Evolutionary conservation across 2,329 filamentous ascomycete genomes (phyloP).

Genomic region (Neonectria coccinea): DNA sequence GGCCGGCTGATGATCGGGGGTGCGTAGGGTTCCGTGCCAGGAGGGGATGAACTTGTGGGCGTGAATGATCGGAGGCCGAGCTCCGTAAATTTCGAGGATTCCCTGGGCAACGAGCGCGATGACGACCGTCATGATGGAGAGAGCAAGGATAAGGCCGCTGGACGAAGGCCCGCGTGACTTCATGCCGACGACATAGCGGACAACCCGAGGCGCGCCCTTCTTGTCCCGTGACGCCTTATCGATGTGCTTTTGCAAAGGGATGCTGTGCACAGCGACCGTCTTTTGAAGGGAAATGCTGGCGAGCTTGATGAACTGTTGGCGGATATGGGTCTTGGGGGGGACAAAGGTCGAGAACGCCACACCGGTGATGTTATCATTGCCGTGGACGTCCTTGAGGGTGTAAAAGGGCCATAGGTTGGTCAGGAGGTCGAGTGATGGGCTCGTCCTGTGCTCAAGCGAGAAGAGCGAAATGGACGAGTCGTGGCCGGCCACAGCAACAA

Average conservation of each 20-base stretch:
- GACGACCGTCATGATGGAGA: slow-evolving; percentile 68
- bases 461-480: slow-evolving; percentile 83
- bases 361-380: slow-evolving; percentile 67
- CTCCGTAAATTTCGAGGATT: slow-evolving; percentile 72
- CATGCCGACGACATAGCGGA: slow-evolving; percentile 77
- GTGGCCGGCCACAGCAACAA: slow-evolving; percentile 82
- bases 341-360: slow-evolving; percentile 69
- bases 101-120: slow-evolving; percentile 73
- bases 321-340: slow-evolving; percentile 61
- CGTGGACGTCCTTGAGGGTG: slow-evolving; percentile 66
- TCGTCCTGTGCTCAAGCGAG: slow-evolving; percentile 76
- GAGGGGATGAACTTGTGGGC: slow-evolving; percentile 67
- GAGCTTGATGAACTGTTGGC: slow-evolving; percentile 69
- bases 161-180: slow-evolving; percentile 66
- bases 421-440: slow-evolving; percentile 61
- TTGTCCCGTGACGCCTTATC: slow-evolving; percentile 52
- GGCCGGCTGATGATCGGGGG: slow-evolving; percentile 41
- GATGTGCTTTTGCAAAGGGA: slow-evolving; percentile 70
- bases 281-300: slow-evolving; percentile 86
- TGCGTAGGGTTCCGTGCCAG: slow-evolving; percentile 51
- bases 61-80: slow-evolving; percentile 67
- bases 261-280: slow-evolving; percentile 81
- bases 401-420: slow-evolving; percentile 64
- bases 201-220: slow-evolving; percentile 58
- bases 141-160: slow-evolving; percentile 62